phyloP scores from a whole-genome alignment of 208 protist genomes.

The Leishmania guyanensis region DNA sequence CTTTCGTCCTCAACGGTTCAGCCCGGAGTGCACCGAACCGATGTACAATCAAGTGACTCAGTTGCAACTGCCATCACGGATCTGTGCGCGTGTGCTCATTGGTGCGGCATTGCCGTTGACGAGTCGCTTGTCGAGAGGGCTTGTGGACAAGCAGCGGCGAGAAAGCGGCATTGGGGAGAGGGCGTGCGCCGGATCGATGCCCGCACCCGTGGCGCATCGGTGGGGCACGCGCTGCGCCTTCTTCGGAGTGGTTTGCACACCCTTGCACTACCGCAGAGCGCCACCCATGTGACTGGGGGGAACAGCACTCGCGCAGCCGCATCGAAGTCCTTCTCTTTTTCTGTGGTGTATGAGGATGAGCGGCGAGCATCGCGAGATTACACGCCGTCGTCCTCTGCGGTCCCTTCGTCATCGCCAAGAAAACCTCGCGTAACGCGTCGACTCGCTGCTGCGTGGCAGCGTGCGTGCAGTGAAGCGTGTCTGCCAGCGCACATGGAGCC shows the following conservation, averaged over 20 bases:
- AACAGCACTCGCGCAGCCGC: not conserved
- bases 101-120: not conserved
- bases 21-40: not conserved
- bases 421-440: not conserved
- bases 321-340: not conserved
- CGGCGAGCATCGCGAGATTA: not conserved
- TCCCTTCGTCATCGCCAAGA: not conserved
- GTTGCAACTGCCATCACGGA: not conserved
- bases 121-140: not conserved
- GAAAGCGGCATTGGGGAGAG: not conserved
- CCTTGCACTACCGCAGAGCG: not conserved
- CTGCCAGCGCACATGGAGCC: not conserved
- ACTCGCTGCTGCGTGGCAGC: constrained; percentile 6
- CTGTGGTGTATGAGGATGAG: not conserved
- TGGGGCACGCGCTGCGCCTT: not conserved
- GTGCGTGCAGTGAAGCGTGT: not conserved
- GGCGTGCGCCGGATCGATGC: not conserved
- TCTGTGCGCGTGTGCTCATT: not conserved
- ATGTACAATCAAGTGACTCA: not conserved
- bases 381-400: not conserved
- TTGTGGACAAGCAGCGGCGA: not conserved
- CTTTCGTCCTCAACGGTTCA: not conserved
- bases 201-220: not conserved
- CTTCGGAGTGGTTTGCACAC: not conserved
- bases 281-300: not conserved